Percentiles rank a stretch among this genome's conserved stretches.
These are phyloP conservation scores for Ceratobasidium sp. DNA, from an alignment of 1,284 basidiomycete species.

Conservation along the genomic window DNA sequence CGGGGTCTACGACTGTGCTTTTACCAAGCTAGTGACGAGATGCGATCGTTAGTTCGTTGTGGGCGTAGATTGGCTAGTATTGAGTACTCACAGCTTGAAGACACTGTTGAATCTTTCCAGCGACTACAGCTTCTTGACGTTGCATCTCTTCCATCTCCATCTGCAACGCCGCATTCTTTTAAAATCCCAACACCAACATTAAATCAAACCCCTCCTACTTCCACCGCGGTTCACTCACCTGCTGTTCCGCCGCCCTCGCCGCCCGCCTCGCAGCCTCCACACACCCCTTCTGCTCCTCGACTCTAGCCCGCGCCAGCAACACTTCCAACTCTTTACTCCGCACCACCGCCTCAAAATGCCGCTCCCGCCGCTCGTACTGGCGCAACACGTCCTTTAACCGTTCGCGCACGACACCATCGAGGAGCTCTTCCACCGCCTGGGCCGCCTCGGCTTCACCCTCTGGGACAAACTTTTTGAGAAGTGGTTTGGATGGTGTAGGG, in stretches of 20 bases:
- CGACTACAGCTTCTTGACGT: constrained; percentile 32
- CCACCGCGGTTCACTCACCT: constrained; percentile 18
- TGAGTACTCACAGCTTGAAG: constrained; percentile 32
- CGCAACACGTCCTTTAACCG: constrained; percentile 84
- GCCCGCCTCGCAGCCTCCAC: constrained; percentile 72
- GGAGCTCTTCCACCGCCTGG: constrained; percentile 77
- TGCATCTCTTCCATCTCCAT: constrained; percentile 40
- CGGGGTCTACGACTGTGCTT: constrained; percentile 23
- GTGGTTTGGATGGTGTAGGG: constrained; percentile 65
- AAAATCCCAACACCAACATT: background rate
- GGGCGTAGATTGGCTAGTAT: no score
- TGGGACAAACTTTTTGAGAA: constrained; percentile 46
- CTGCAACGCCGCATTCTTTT: constrained; percentile 42
- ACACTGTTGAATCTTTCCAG: constrained; percentile 39
- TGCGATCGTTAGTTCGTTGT: no score
- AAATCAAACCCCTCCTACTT: no score
- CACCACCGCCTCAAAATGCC: constrained; percentile 88
- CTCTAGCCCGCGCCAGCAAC: constrained; percentile 81
- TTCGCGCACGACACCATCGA: constrained; percentile 82
- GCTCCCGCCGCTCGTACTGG: constrained; percentile 87
- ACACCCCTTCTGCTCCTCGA: constrained; percentile 84
- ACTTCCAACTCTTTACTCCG: constrained; percentile 90
- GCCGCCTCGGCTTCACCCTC: constrained; percentile 35
- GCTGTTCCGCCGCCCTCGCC: constrained; percentile 47
- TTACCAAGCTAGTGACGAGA: constrained; percentile 32